Evolutionary conservation across 495 filamentous ascomycete genomes (phyloP).

Genomic region (Hypoxylon perforatum): DNA sequence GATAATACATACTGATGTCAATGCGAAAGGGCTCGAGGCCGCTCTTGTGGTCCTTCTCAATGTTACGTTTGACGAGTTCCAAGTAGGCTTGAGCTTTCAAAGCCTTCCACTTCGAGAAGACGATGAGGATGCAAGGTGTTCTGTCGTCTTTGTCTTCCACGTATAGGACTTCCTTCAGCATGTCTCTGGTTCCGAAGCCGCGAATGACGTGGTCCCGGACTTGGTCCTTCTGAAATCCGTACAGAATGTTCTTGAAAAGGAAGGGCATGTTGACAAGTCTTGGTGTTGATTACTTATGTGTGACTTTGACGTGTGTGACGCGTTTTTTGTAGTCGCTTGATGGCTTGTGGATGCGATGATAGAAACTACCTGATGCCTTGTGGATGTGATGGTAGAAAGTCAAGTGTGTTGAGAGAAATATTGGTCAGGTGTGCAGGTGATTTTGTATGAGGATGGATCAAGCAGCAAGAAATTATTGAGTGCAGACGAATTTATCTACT

Average conservation of each 20-base stretch:
- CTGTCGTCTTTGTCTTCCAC: slow-evolving; percentile 28
- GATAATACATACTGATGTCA: too few species aligned
- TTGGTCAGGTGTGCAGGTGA: too few species aligned
- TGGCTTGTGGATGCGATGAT: background rate
- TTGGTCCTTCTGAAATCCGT: slow-evolving; percentile 11
- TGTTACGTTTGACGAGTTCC: background rate
- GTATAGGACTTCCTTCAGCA: slow-evolving; percentile 15
- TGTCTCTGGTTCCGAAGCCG: background rate
- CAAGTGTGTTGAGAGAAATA: too few species aligned
- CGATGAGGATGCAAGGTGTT: slow-evolving; percentile 27
- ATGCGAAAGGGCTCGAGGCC: slow-evolving; percentile 21
- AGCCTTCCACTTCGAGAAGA: background rate
- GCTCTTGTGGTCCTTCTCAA: slow-evolving; percentile 6
- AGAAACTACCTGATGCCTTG: background rate
- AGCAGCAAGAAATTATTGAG: too few species aligned
- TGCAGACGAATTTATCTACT: too few species aligned
- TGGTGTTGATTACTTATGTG: background rate
- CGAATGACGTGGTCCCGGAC: background rate
- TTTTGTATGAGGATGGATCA: too few species aligned
- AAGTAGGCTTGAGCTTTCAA: background rate
- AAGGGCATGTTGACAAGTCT: slow-evolving; percentile 13
- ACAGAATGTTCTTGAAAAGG: slow-evolving; percentile 9
- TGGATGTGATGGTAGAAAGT: background rate
- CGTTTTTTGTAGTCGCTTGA: background rate
- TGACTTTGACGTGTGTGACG: too few species aligned